These are phyloP conservation scores for Rosa chinensis DNA, from an alignment of 306 rosid genomes.

Conservation along the genomic window DNA sequence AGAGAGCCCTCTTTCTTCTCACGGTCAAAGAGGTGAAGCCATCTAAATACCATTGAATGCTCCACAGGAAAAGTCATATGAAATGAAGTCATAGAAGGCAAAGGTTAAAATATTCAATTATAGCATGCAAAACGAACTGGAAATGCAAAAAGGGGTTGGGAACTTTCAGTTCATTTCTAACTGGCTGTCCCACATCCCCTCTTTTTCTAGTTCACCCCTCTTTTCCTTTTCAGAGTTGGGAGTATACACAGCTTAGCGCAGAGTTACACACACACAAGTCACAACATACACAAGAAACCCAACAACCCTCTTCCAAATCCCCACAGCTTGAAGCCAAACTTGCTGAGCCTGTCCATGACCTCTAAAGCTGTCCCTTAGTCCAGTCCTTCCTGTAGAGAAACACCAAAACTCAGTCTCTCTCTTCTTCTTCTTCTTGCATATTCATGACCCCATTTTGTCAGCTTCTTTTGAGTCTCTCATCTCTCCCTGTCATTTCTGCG, in stretches of 20 bases:
- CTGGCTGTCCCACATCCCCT: constrained; percentile 47
- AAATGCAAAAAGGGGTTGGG: constrained; percentile 38
- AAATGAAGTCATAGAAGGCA: background rate
- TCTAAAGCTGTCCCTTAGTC: constrained; percentile 59
- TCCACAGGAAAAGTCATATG: background rate
- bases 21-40: constrained; percentile 5
- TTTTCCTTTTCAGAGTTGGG: constrained; percentile 28
- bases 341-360: constrained; percentile 67
- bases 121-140: constrained; percentile 55
- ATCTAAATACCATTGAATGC: background rate
- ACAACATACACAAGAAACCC: constrained; percentile 33
- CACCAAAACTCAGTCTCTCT: constrained; percentile 26
- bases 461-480: constrained; percentile 33
- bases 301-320: constrained; percentile 21
- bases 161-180: constrained; percentile 68
- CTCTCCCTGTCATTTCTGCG: constrained; percentile 22
- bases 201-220: constrained; percentile 18
- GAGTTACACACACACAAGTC: background rate
- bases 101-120: background rate
- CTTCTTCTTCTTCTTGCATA: constrained; percentile 3
- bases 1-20: background rate
- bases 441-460: constrained; percentile 71
- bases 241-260: background rate
- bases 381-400: constrained; percentile 29
- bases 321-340: constrained; percentile 68